A percentile compares a stretch with the other conserved stretches of the same genome.
phyloP scores from a whole-genome alignment of 331 rosid species.

The Prunus yedoensis region DNA sequence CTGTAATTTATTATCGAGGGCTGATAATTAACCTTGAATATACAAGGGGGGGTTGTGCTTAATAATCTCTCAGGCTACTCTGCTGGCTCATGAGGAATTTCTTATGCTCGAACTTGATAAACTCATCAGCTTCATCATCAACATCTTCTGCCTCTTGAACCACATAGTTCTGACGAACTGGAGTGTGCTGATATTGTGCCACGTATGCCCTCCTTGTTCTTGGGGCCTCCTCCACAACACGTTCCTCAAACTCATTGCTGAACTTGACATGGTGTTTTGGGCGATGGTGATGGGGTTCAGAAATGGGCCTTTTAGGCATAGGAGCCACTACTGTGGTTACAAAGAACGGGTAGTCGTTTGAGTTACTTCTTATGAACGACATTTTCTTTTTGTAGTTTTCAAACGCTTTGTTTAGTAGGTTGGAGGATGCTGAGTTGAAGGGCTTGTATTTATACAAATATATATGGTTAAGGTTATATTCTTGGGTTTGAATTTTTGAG shows the following conservation, averaged over 20 bases:
- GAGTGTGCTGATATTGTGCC: background rate
- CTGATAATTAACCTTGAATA: background rate
- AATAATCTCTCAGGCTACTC: background rate
- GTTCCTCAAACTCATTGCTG: conserved; percentile 4
- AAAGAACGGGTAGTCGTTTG: conserved; percentile 15
- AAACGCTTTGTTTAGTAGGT: background rate
- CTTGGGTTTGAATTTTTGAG: background rate
- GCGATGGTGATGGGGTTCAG: background rate
- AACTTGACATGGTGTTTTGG: conserved; percentile 5
- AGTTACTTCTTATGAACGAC: conserved; percentile 3
- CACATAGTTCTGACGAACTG: background rate
- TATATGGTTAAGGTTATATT: background rate
- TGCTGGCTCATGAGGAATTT: conserved; percentile 19
- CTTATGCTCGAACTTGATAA: conserved; percentile 29
- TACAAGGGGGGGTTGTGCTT: background rate
- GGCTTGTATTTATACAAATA: background rate
- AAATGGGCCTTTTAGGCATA: conserved; percentile 1
- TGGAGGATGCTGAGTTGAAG: background rate
- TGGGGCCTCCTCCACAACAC: background rate
- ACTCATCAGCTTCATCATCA: conserved; percentile 36
- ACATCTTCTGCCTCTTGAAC: background rate
- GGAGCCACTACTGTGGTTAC: background rate
- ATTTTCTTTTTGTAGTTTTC: conserved; percentile 9
- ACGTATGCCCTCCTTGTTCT: background rate
- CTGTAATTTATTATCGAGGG: background rate